phyloP scores from a whole-genome alignment of 805 yeast species.

The Kazachstania psychrophila region DNA sequence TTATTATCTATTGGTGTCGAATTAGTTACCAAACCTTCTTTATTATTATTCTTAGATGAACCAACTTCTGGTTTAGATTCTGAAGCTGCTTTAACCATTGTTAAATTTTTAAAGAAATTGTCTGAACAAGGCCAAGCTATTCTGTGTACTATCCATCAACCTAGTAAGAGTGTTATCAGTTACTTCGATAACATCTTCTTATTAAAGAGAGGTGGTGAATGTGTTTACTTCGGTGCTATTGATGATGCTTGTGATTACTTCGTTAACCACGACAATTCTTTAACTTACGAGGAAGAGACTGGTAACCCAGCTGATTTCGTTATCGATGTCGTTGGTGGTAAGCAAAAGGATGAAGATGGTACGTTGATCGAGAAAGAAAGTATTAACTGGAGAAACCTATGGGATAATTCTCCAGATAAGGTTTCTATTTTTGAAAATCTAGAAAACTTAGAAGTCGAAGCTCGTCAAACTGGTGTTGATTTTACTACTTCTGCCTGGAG shows the following conservation, averaged over 20 bases:
- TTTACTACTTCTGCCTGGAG: constrained; percentile 13
- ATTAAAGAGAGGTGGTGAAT: constrained; percentile 61
- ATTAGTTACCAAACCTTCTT: constrained; percentile 44
- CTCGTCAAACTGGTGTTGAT: constrained; percentile 13
- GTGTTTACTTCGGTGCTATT: constrained; percentile 65
- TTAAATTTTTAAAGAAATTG: constrained; percentile 40
- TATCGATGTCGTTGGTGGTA: constrained; percentile 55
- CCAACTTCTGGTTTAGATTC: constrained; percentile 55
- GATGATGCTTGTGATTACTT: constrained; percentile 45
- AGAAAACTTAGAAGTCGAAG: constrained; percentile 12
- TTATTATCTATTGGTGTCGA: constrained; percentile 47
- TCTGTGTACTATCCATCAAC: constrained; percentile 58
- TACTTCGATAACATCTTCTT: constrained; percentile 53
- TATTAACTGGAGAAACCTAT: constrained; percentile 16
- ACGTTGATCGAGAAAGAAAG: constrained; percentile 5
- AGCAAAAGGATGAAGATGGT: constrained; percentile 41
- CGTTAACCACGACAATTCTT: constrained; percentile 49
- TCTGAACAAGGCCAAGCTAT: constrained; percentile 48
- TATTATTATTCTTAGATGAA: constrained; percentile 48
- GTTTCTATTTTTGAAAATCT: constrained; percentile 3
- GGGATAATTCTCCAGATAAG: constrained; percentile 15
- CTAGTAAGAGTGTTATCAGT: constrained; percentile 50
- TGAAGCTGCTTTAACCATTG: constrained; percentile 52
- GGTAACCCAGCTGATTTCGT: constrained; percentile 75
- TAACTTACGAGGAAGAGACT: constrained; percentile 37